Conservation (phyloP, 306 rosid species). For the Trifolium fragiferum region DNA sequence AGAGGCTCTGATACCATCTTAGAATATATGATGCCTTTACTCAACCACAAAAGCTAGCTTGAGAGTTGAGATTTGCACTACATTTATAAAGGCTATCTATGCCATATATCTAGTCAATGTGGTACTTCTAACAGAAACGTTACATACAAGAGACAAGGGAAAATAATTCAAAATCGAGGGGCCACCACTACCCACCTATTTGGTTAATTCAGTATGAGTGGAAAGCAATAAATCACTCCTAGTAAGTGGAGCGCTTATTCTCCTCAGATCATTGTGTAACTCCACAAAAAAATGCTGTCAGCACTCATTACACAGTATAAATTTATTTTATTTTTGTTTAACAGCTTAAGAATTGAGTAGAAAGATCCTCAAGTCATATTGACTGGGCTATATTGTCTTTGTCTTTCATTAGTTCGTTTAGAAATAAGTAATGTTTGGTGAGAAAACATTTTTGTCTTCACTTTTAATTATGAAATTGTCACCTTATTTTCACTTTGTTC, state of each 20-base stretch:
- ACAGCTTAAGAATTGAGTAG: conserved; percentile 31
- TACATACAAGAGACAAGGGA: neutral
- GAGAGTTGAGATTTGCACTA: too few relatives aligned
- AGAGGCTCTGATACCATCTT: too few relatives aligned
- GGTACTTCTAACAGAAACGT: too few relatives aligned
- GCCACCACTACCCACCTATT: neutral
- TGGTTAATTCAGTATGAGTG: conserved; percentile 20
- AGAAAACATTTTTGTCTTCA: neutral
- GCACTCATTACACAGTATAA: neutral
- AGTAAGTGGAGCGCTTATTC: conserved; percentile 5
- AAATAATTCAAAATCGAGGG: conserved; percentile 9
- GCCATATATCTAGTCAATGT: too few relatives aligned
- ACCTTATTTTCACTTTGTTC: neutral
- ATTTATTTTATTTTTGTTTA: neutral
- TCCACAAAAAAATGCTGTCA: neutral
- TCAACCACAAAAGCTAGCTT: too few relatives aligned
- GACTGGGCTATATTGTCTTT: conserved; percentile 6
- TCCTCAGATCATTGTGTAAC: neutral
- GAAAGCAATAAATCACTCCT: neutral
- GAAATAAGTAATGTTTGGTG: conserved; percentile 19
- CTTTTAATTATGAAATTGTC: neutral
- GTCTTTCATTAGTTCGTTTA: neutral
- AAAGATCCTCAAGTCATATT: neutral
- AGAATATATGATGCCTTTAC: too few relatives aligned
- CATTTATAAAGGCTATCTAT: too few relatives aligned